Percentiles rank a stretch among this genome's conserved stretches.
These are phyloP conservation scores for Sporisorium sorghi DNA, from an alignment of 1,284 basidiomycete genomes.

Conservation along the genomic window DNA sequence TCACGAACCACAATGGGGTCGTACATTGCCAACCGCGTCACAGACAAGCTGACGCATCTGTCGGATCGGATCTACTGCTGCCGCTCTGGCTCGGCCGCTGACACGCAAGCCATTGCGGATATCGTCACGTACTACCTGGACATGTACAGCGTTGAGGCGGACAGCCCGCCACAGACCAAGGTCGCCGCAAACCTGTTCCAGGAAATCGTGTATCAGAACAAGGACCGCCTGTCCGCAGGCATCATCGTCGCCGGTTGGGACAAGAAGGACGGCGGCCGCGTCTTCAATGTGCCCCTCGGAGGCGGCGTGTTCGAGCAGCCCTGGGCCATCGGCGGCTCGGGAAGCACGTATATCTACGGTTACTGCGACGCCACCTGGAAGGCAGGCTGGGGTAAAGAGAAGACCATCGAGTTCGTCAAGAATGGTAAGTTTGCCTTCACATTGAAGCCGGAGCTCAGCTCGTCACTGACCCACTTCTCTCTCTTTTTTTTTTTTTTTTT, in stretches of 20 bases:
- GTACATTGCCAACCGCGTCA: slow-evolving; percentile 98
- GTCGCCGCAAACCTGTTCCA: slow-evolving; percentile 88
- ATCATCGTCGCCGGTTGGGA: slow-evolving; percentile 99
- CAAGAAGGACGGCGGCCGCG: slow-evolving; percentile 87
- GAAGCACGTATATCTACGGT: slow-evolving; percentile 97
- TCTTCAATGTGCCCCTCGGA: slow-evolving; percentile 80
- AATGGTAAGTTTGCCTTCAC: slow-evolving; percentile 79
- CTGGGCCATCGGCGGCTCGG: slow-evolving; percentile 74
- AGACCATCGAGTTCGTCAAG: slow-evolving; percentile 94
- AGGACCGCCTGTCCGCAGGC: slow-evolving; percentile 83
- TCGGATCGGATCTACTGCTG: slow-evolving; percentile 99
- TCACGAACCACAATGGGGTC: slow-evolving; percentile 95
- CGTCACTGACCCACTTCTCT: not conserved
- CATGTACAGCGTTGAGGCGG: slow-evolving; percentile 81
- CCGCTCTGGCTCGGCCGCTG: slow-evolving; percentile 95
- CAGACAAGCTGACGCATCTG: slow-evolving; percentile 96
- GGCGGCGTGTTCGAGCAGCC: slow-evolving; percentile 67
- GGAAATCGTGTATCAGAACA: slow-evolving; percentile 92
- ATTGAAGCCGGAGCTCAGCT: not conserved
- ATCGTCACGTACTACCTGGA: slow-evolving; percentile 88
- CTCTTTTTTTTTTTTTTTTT: slow-evolving; percentile 14
- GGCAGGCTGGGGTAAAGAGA: slow-evolving; percentile 89
- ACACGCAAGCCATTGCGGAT: slow-evolving; percentile 95
- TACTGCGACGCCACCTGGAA: slow-evolving; percentile 98
- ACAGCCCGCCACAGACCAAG: slow-evolving; percentile 82